phyloP scores from a whole-genome alignment of 495 filamentous ascomycete species.

The Lasiosphaeriaceae sp. region DNA sequence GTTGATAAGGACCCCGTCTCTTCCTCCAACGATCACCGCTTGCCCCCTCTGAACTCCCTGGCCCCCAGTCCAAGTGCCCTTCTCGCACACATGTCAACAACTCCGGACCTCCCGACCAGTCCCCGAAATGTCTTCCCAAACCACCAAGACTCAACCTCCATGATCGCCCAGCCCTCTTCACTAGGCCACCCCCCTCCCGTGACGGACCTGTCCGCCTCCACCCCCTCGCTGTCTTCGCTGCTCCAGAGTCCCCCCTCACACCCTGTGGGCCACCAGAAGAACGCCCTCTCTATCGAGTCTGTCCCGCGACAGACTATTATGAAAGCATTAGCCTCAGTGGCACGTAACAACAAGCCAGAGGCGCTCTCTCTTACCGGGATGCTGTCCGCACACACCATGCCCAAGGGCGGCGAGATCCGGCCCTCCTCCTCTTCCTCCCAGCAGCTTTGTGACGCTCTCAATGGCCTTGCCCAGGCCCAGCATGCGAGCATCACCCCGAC shows the following conservation, averaged over 20 bases:
- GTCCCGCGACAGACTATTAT: constrained; percentile 82
- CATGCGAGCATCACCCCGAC: constrained; percentile 46
- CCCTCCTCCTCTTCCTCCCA: constrained; percentile 51
- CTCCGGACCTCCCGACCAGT: constrained; percentile 2
- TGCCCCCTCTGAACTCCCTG: constrained; percentile 13
- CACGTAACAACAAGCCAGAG: constrained; percentile 56
- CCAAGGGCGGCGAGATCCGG: constrained; percentile 42
- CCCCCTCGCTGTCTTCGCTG: background rate
- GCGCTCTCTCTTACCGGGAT: constrained; percentile 53
- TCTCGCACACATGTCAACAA: constrained; percentile 4
- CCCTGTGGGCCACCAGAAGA: constrained; percentile 49
- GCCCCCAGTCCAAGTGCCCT: constrained; percentile 15
- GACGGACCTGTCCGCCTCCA: background rate
- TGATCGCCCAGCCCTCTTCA: constrained; percentile 1
- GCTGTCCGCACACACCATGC: constrained; percentile 39
- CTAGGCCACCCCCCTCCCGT: background rate
- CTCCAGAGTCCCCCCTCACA: constrained; percentile 7
- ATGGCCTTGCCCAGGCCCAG: constrained; percentile 50
- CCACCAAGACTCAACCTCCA: background rate
- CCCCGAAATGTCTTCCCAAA: constrained; percentile 10
- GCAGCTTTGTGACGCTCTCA: constrained; percentile 62
- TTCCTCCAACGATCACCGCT: constrained; percentile 16
- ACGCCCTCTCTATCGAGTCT: constrained; percentile 63
- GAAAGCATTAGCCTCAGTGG: constrained; percentile 77
- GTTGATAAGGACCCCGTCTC: constrained; percentile 15